Evolutionary conservation across 805 yeast species (phyloP), one percentile per base, ranked within the genome.

Genomic region (Yamadazyma paraphyllophila): DNA sequence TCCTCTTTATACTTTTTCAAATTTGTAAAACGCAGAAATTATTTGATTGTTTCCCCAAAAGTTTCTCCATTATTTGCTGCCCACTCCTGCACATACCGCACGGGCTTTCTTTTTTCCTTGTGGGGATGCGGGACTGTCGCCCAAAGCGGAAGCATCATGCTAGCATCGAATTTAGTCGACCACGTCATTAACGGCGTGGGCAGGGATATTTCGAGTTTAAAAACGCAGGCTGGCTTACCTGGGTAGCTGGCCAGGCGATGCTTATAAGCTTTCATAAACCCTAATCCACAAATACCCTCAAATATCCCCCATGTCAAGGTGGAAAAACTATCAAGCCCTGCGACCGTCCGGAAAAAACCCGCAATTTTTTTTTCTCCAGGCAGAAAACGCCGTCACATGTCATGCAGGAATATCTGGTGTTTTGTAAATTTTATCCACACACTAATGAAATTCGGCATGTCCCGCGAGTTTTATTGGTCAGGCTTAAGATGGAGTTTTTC

Each of bases 41-140:
- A 16, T 25, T 26, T 37, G 40, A 8, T 7, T 39, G 16, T 17
- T 17, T 31, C 43, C 43, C 37, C 43, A 39, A 40, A 31, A 32
- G 43, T 32, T 31, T 40, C 43, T 40, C 43, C 43, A 39, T 31
- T 40, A 24, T 30, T 40, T 32, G 31, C 32, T 31, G 16, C 20
- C 26, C 35, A 16, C 14, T 30, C 43, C 36, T 32, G 37, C 20
- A 40, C 16, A 26, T 30, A 8, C 35, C 2, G 15, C 27, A 7
- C 29, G 37, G 30, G n/a, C 32, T 40, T 39, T 30, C 36, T 24
- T 40, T 40, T 40, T 40, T 29, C 29, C 43, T 31, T 40, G 43
- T 40, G 43, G 43, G 35, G 43, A 40, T 24, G 35, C 14, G 34
- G 43, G 26, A 16, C n/a, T 8, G 31, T 17, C 15, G 15, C 43